Evolutionary conservation across 805 yeast genomes (phyloP).

Genomic region (Kuraishia capsulata): DNA sequence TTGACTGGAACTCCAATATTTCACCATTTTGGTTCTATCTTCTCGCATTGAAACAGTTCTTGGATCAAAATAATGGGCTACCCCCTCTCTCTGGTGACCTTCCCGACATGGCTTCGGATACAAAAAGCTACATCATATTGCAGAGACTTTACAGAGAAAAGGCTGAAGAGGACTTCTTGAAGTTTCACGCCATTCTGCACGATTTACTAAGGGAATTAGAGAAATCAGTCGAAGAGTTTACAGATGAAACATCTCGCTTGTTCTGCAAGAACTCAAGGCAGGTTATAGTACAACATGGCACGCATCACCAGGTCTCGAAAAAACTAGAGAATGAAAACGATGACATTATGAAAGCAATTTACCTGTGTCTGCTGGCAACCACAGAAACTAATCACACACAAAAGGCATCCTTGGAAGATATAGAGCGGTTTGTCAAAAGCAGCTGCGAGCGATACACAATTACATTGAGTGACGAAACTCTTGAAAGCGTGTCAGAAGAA

Average conservation of each 20-base stretch:
- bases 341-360: conserved; percentile 6
- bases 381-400: not conserved
- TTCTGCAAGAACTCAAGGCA: conserved; percentile 59
- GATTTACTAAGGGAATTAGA: conserved; percentile 10
- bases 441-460: too few relatives aligned
- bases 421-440: too few relatives aligned
- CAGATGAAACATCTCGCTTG: conserved; percentile 25
- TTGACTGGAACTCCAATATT: conserved; percentile 4
- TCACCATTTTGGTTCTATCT: conserved; percentile 54
- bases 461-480: too few relatives aligned
- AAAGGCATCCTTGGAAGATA: too few relatives aligned
- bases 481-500: too few relatives aligned
- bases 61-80: conserved; percentile 22
- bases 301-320: conserved; percentile 9
- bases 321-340: not conserved
- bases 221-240: conserved; percentile 19
- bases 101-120: conserved; percentile 86
- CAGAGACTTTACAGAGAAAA: conserved; percentile 50
- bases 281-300: conserved; percentile 42
- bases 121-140: conserved; percentile 48
- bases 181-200: conserved; percentile 3
- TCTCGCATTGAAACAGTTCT: conserved; percentile 44
- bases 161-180: conserved; percentile 35
- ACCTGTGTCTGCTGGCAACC: not conserved
- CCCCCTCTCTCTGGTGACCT: conserved; percentile 69